phyloP scores from a whole-genome alignment of 768 basidiomycete genomes.

The Fibroporia radiculosa region DNA sequence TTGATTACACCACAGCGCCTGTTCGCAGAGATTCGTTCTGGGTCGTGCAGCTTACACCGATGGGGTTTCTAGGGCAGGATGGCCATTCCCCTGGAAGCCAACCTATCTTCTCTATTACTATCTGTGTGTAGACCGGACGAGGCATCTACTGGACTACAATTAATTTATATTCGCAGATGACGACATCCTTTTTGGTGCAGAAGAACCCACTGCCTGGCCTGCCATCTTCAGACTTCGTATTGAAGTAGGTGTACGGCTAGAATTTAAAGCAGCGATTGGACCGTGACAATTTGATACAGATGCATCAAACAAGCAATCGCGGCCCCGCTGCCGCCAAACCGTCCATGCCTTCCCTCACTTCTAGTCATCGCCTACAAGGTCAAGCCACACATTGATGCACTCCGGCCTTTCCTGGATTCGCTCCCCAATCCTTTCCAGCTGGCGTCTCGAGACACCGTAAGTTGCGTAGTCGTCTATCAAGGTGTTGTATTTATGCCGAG shows the following conservation, averaged over 20 bases:
- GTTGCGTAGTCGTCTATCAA: neutral
- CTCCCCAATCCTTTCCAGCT: slow-evolving; percentile 27
- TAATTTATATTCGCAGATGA: slow-evolving; percentile 22
- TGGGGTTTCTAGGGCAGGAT: slow-evolving; percentile 19
- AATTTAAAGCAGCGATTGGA: neutral
- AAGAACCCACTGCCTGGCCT: slow-evolving; percentile 15
- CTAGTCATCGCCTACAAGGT: slow-evolving; percentile 25
- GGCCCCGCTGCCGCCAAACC: slow-evolving; percentile 23
- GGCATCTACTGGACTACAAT: neutral
- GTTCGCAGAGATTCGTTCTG: slow-evolving; percentile 23
- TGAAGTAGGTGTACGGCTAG: slow-evolving; percentile 19
- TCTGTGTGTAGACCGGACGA: slow-evolving; percentile 7
- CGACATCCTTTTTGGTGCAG: slow-evolving; percentile 18
- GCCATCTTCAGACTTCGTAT: slow-evolving; percentile 23
- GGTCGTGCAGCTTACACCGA: slow-evolving; percentile 26
- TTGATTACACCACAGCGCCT: slow-evolving; percentile 8
- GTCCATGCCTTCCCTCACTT: slow-evolving; percentile 22
- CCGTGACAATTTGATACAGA: slow-evolving; percentile 10
- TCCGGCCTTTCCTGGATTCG: slow-evolving; percentile 31
- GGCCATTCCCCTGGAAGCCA: slow-evolving; percentile 13
- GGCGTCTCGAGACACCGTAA: neutral
- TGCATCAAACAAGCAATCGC: slow-evolving; percentile 25
- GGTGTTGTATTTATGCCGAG: neutral
- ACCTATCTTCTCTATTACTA: slow-evolving; percentile 17
- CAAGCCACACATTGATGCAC: slow-evolving; percentile 18